Base-by-base conservation (phyloP, 306 rosid species). In the Cucurbita argyrosperma region DNA sequence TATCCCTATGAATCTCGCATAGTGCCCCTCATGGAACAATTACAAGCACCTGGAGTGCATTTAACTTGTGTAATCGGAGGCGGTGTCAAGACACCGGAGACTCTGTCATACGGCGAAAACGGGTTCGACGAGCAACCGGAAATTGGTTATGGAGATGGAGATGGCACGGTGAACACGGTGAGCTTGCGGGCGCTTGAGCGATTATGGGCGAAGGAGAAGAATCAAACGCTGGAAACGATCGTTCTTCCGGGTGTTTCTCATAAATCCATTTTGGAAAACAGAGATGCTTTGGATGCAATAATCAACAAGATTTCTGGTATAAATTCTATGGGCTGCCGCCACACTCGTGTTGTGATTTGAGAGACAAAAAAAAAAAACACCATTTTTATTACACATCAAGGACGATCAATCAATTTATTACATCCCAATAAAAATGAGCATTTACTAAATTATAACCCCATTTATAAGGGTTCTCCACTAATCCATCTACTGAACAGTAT, bases 111-210 rank as follows among this genome's bases (percentile, higher is more conserved):
- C 40, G 75, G 79, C 61, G 55, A 53, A 3, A 77, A 80, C 16
- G 86, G 89, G 68, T 94, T 91, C 40, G 97, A 91, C 57, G 85
- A 88, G 61, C 82, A 43, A 0, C 97, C 99, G 0, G 84, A 91
- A 74, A 57, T 85, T 45, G 66, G 51, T 0, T 85, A 84, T 52
- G 96, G 96, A 60, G 92, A 94, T 68, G 99, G 99, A 50, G 99
- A 91, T 75, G 96, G 97, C 73, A 91, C 96, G 12, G 96, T 91
- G 84, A 94, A 89, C 74, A 74, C 82, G 96, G 81, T 47, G 74
- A 94, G 96, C 87, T 79, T 89, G 83, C 45, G 86, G 76, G 99
- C 87, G 19, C 89, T 87, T 61, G 83, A 88, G 43, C 59, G 82
- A 0, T 71, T 86, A 0, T 90, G 96, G 99, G 77, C 71, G 18